These are phyloP conservation scores for Amaranthus palmeri DNA, from an alignment of 148 eudicot genomes.

Conservation along the genomic window DNA sequence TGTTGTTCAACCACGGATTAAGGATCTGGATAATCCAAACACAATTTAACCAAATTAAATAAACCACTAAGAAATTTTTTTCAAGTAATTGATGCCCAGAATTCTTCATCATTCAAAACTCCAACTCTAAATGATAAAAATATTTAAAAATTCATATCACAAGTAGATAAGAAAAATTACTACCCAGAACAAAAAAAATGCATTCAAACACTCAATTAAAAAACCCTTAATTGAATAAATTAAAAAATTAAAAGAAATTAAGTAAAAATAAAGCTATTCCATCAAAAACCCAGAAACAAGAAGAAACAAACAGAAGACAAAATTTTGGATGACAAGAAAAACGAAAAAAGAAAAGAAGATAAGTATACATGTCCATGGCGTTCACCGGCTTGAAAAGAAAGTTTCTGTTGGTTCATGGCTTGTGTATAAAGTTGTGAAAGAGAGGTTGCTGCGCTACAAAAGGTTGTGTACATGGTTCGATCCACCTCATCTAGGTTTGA, in stretches of 20 bases:
- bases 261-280: background rate
- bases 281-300: background rate
- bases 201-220: background rate
- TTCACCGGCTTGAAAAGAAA: slow-evolving; percentile 70
- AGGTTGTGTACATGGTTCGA: slow-evolving; percentile 79
- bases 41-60: background rate
- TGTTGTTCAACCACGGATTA: background rate
- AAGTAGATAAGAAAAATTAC: background rate
- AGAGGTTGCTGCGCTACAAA: slow-evolving; percentile 71
- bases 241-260: background rate
- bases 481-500: slow-evolving; percentile 83
- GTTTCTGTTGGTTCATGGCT: slow-evolving; percentile 71
- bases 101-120: background rate
- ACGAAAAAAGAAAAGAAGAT: background rate
- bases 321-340: background rate
- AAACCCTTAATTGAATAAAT: background rate
- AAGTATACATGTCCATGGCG: slow-evolving; percentile 57
- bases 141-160: background rate
- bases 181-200: background rate
- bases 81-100: background rate
- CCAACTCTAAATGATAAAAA: background rate
- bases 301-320: background rate
- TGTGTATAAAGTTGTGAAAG: slow-evolving; percentile 84
- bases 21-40: background rate
- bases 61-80: background rate